Conservation (phyloP, 129 eudicot genomes). For the Oenanthe sinensis region DNA sequence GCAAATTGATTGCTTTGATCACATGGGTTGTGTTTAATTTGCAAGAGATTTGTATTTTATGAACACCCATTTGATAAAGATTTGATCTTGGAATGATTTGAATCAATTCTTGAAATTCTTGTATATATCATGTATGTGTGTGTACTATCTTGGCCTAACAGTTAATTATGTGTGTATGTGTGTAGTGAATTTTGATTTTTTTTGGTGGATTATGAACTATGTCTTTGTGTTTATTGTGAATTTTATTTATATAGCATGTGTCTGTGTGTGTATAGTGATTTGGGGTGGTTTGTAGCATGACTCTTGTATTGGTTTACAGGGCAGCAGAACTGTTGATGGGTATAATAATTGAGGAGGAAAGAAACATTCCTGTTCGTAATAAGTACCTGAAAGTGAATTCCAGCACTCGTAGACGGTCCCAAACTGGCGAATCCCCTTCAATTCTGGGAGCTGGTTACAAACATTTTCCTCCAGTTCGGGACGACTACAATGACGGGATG, state of each 20-base stretch:
- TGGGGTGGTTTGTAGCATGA: neutral
- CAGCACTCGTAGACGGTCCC: conserved; percentile 79
- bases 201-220: neutral
- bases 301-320: conserved; percentile 28
- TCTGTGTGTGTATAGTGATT: neutral
- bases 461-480: conserved; percentile 47
- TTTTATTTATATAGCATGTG: neutral
- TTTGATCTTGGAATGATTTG: neutral
- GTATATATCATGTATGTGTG: neutral
- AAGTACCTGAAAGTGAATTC: conserved; percentile 89
- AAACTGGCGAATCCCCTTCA: conserved; percentile 35
- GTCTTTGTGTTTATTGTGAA: neutral
- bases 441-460: conserved; percentile 67
- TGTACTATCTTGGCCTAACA: neutral
- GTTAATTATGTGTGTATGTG: neutral
- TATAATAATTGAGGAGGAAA: conserved; percentile 78
- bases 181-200: neutral
- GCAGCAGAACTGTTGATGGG: conserved; percentile 95
- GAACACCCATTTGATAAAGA: neutral
- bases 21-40: neutral
- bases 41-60: neutral
- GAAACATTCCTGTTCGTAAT: conserved; percentile 70
- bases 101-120: no score
- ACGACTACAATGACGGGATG: conserved; percentile 45
- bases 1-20: conserved; percentile 3